Evolutionary conservation across 192 early-diverging fungal species (phyloP).

Genomic region (Lobosporangium transversale): DNA sequence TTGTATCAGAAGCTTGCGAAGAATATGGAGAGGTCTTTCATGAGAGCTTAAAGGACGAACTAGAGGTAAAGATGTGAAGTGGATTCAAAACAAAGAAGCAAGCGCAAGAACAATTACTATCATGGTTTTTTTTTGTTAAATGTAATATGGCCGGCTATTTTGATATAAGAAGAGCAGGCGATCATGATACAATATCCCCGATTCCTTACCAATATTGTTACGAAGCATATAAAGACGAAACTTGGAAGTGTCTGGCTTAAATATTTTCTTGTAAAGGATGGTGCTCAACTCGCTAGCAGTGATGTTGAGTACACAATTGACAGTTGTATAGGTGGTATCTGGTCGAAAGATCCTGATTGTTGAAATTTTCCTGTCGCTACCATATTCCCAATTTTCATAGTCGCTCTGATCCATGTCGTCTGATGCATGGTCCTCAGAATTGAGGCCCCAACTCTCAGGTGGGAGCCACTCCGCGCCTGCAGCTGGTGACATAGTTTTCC

Average conservation of each 20-base stretch:
- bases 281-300: slow-evolving; percentile 80
- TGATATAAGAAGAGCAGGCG: too few species aligned
- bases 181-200: too few species aligned
- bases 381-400: slow-evolving; percentile 42
- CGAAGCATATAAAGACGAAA: slow-evolving; percentile 56
- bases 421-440: slow-evolving; percentile 15
- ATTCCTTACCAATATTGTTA: slow-evolving; percentile 52
- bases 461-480: slow-evolving; percentile 39
- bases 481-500: slow-evolving; percentile 14
- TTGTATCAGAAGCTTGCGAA: slow-evolving; percentile 77
- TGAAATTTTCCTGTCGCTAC: slow-evolving; percentile 25
- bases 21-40: slow-evolving; percentile 80
- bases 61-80: too few species aligned
- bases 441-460: slow-evolving; percentile 52
- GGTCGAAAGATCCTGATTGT: slow-evolving; percentile 80
- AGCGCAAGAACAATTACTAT: too few species aligned
- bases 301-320: slow-evolving; percentile 73
- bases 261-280: slow-evolving; percentile 83
- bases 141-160: too few species aligned
- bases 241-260: slow-evolving; percentile 74
- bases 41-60: slow-evolving; percentile 75
- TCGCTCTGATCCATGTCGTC: slow-evolving; percentile 41
- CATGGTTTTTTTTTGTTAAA: too few species aligned
- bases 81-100: slow-evolving; percentile 55
- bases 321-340: slow-evolving; percentile 83